A percentile compares a stretch with the other conserved stretches of the same genome.
phyloP scores from a whole-genome alignment of 805 yeast genomes.

The Pichia deserticola region DNA sequence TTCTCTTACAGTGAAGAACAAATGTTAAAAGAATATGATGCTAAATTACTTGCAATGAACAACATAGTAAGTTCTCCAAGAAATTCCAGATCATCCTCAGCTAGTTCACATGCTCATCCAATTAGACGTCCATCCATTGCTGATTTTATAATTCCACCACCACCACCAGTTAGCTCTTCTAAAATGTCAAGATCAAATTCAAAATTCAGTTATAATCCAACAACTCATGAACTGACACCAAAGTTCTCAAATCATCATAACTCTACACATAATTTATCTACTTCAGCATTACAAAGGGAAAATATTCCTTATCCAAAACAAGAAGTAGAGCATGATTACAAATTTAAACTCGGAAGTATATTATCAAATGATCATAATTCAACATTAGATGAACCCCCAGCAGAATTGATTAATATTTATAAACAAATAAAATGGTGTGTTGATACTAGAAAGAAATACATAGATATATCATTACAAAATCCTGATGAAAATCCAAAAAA shows the following conservation, averaged over 20 bases:
- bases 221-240: conserved; percentile 20
- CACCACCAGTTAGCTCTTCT: conserved; percentile 25
- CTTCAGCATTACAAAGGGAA: neutral
- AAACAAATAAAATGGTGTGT: conserved; percentile 59
- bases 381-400: conserved; percentile 53
- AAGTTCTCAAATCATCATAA: neutral
- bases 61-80: conserved; percentile 31
- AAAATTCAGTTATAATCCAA: conserved; percentile 23
- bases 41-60: conserved; percentile 54
- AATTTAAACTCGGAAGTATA: conserved; percentile 38
- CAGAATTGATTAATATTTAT: conserved; percentile 59
- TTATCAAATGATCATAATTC: conserved; percentile 41
- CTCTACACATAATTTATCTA: too few relatives aligned
- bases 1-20: conserved; percentile 61
- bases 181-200: conserved; percentile 9
- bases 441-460: conserved; percentile 69
- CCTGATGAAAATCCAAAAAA: conserved; percentile 83
- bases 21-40: conserved; percentile 56
- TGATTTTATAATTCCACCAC: conserved; percentile 32
- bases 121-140: conserved; percentile 30
- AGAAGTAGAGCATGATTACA: conserved; percentile 19
- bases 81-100: conserved; percentile 22
- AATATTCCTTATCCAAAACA: neutral
- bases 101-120: conserved; percentile 8
- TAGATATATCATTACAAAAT: conserved; percentile 61